Evolutionary conservation across 768 basidiomycete species (phyloP).

Genomic region (Phlegmacium glaucopus): DNA sequence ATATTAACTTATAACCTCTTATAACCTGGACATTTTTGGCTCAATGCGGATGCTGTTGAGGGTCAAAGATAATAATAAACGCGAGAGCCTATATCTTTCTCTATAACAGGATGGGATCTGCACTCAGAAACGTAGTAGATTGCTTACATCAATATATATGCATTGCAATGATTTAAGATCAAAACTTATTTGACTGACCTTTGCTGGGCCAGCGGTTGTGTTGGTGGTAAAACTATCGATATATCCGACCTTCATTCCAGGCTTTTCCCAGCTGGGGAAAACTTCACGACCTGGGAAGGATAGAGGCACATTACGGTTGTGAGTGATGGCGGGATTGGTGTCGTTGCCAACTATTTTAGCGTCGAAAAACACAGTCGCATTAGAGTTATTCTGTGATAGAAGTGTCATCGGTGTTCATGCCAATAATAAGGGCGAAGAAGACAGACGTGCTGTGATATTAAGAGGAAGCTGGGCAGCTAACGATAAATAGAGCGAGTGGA

Average conservation of each 20-base stretch:
- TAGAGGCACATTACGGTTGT: conserved; percentile 48
- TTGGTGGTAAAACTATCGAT: conserved; percentile 50
- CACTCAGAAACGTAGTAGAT: too few relatives aligned
- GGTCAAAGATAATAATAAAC: too few relatives aligned
- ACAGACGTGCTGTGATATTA: conserved; percentile 36
- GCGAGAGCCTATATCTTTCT: too few relatives aligned
- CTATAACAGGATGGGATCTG: too few relatives aligned
- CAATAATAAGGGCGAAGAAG: neutral
- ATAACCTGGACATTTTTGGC: too few relatives aligned
- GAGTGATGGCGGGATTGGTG: conserved; percentile 46
- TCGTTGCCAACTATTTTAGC: conserved; percentile 26
- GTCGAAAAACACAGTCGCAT: conserved; percentile 22
- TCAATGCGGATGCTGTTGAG: too few relatives aligned
- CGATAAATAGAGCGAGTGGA: conserved; percentile 49
- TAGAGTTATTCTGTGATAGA: conserved; percentile 18
- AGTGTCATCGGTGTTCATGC: too few relatives aligned
- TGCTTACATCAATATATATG: too few relatives aligned
- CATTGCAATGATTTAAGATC: too few relatives aligned
- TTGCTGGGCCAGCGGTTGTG: conserved; percentile 38
- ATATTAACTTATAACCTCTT: too few relatives aligned
- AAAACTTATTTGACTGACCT: conserved; percentile 19
- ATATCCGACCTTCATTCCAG: conserved; percentile 49
- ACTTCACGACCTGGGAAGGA: conserved; percentile 43
- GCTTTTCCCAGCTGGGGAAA: conserved; percentile 50
- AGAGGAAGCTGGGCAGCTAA: conserved; percentile 48